Conservation (phyloP, 148 eudicot species). For the Vaccinium darrowii region DNA sequence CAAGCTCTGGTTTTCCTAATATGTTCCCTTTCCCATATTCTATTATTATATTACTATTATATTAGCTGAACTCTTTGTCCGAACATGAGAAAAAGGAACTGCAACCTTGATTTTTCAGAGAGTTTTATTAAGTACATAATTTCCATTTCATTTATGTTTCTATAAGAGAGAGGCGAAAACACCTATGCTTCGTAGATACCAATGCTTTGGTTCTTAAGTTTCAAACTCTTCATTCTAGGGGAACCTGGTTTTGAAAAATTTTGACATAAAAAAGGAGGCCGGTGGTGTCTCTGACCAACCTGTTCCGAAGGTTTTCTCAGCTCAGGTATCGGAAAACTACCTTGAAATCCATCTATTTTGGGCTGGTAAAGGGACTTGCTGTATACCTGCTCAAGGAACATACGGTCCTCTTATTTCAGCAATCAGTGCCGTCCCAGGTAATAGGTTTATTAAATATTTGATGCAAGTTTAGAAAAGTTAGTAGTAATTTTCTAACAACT, state of each 20-base stretch:
- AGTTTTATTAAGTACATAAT: background rate
- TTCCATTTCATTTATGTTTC: background rate
- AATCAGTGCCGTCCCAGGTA: constrained; percentile 68
- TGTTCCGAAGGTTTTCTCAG: constrained; percentile 41
- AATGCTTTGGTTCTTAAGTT: background rate
- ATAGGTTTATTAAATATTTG: background rate
- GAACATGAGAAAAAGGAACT: background rate
- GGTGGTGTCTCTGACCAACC: constrained; percentile 46
- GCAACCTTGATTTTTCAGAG: background rate
- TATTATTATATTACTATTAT: background rate
- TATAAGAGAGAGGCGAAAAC: background rate
- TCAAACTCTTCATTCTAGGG: constrained; percentile 40
- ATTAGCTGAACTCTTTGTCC: background rate
- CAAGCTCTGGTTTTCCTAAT: background rate
- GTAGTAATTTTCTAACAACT: constrained; percentile 2
- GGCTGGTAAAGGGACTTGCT: constrained; percentile 97
- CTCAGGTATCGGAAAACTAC: constrained; percentile 56
- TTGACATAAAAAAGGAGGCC: constrained; percentile 68
- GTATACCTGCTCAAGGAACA: constrained; percentile 63
- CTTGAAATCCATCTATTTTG: constrained; percentile 90
- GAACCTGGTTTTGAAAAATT: constrained; percentile 47
- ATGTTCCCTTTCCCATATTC: background rate
- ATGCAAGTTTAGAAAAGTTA: background rate
- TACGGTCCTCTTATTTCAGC: constrained; percentile 88
- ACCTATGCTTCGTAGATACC: background rate